Evolutionary conservation across 1,139 yeast genomes (phyloP), one percentile per base, ranked within the genome.

Genomic region (Diutina rugosa): DNA sequence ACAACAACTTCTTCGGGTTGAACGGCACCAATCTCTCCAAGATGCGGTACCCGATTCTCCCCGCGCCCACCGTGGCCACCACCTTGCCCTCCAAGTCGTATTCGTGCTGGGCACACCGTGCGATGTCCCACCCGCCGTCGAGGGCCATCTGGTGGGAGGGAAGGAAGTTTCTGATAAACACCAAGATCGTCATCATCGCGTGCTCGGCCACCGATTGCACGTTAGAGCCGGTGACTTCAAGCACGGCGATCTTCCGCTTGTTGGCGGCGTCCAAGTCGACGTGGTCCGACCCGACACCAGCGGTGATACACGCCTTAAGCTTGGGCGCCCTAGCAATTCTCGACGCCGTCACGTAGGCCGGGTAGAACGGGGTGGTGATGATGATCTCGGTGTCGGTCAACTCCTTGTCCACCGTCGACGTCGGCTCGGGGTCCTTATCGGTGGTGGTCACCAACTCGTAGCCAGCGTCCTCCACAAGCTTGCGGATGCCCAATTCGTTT

Each of bases 201-300:
- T 87, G 95, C 70, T 87, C 95, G 8, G 95, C 91, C 52, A 87
- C 95, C 5, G 91, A 84, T 29, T 78, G 81, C 55, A 87, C 91
- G 66, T 87, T 87, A 56, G 91, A 84, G 6, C 95, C 95, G 45
- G 95, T 87, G 57, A 87, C 95, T 71, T 87, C 95, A 56, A 83
- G 73, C 28, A 87, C 95, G 18, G 87, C 77, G 64, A 87, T 80
- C 55, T 75, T 77, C 56, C 70, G 68, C 64, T 81, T 80, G 68
- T 85, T 85, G 62, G 90, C 90, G 62, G 88, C 88, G 62, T 78
- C 77, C 64, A 87, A 77, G 65, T 87, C 95, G 61, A 87, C 76
- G 69, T 87, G 95, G 68, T 87, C 95, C 12, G 90, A 84, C 6
- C 95, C 95, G 60, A 87, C 91, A 62, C 95, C 95, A 8, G 95